phyloP scores from a whole-genome alignment of 2,329 filamentous ascomycete species.

The Fusarium fujikuroi region DNA sequence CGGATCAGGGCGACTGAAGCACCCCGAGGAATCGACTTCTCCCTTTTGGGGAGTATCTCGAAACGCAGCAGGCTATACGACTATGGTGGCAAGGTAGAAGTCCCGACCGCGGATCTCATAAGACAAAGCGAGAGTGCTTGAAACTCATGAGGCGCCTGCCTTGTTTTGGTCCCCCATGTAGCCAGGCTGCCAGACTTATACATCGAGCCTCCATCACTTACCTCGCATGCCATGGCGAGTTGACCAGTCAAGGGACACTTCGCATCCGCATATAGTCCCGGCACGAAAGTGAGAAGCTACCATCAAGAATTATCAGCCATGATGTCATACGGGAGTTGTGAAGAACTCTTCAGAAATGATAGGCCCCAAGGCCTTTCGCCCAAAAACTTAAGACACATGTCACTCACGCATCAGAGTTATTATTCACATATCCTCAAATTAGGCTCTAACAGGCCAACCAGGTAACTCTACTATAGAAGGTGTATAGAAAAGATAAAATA shows the following conservation, averaged over 20 bases:
- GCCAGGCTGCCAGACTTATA: background rate
- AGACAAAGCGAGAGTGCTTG: background rate
- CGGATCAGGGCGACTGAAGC: slow-evolving; percentile 32
- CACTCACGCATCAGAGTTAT: background rate
- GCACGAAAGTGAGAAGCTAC: background rate
- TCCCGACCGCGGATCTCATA: background rate
- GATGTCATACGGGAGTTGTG: background rate
- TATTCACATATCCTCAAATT: background rate
- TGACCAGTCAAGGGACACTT: no score
- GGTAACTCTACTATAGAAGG: slow-evolving; percentile 4
- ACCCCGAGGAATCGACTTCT: background rate
- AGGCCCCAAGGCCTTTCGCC: background rate
- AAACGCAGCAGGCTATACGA: background rate
- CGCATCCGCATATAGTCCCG: background rate
- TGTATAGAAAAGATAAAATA: slow-evolving; percentile 39
- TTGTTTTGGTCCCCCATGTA: background rate
- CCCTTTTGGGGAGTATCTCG: background rate
- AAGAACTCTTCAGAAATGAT: background rate
- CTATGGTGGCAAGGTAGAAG: background rate
- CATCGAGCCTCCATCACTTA: background rate
- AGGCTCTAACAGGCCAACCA: slow-evolving; percentile 3
- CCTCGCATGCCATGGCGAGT: background rate
- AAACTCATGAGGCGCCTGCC: background rate
- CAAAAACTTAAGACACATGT: background rate
- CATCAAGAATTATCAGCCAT: background rate